Evolutionary conservation across 208 protist species (phyloP), one percentile per base, ranked within the genome.

Genomic region (Porcisia hertigi): DNA sequence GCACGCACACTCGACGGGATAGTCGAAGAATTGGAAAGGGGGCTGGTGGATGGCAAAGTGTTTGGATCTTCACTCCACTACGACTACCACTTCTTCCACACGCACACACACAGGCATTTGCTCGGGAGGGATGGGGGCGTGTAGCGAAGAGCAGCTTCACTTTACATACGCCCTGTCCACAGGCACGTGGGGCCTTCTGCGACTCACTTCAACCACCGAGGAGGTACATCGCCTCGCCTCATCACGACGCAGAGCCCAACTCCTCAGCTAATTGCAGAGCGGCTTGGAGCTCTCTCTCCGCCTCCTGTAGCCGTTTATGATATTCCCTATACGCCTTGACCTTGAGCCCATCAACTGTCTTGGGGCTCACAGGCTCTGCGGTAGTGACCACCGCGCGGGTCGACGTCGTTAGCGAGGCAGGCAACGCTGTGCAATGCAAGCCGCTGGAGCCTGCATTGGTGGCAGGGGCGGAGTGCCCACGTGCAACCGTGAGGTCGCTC

Each of bases 261-360:
- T 80, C 75, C 25, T 83, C 69, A 6, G 75, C 76, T 8, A 41
- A 43, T 41, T 20, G 52, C 59, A 87, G 69, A 18, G 79, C 70
- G n/a, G 47, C 1, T 60, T 58, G 36, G 63, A 87, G 58, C 43
- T 84, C 71, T 60, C 49, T 45, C 69, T 84, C 79, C 18, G 83
- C 79, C 39, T 84, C 70, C n/a, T 58, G 71, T 41, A 84, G 55
- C 2, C 72, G 64, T 34, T 52, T 53, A 70, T 77, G 83, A 30
- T 81, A 87, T 34, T 52, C 45, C 49, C 69, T 52, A 69, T 80
- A 87, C 62, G 83, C 83, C 67, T 57, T 63, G 60, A 82, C 18
- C 72, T 82, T 82, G 14, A 77, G 45, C 52, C 77, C 36, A 20
- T 72, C 73, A 39, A 76, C 77, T 30, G 77, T 77, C 57, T 52